These are phyloP conservation scores for Suillus variegatus DNA, from an alignment of 768 basidiomycete species.

Conservation along the genomic window DNA sequence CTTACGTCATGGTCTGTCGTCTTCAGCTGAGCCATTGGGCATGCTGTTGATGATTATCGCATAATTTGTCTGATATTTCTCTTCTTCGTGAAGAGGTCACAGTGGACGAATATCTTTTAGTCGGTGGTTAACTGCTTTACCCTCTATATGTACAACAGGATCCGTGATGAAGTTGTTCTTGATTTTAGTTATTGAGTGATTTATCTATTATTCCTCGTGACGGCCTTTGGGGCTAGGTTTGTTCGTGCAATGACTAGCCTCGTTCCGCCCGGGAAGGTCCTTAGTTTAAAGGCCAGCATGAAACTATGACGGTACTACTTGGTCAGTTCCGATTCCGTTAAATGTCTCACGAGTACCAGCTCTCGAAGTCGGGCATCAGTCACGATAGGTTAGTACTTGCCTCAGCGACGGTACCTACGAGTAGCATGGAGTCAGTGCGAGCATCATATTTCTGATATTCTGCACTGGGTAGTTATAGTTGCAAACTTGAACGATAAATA, in stretches of 20 bases:
- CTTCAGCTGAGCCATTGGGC: slow-evolving; percentile 5
- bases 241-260: neutral
- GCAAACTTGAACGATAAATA: neutral
- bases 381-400: neutral
- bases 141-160: neutral
- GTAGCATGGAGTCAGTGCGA: neutral
- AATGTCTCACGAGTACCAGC: neutral
- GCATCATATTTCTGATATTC: neutral
- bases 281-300: too few relatives aligned
- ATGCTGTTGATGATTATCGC: slow-evolving; percentile 16
- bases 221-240: neutral
- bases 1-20: neutral
- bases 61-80: slow-evolving; percentile 33
- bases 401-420: neutral
- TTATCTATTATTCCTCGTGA: neutral
- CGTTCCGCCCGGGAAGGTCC: too few relatives aligned
- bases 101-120: neutral
- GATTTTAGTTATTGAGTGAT: neutral
- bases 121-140: neutral
- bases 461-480: neutral
- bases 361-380: neutral
- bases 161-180: neutral
- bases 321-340: neutral
- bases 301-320: too few relatives aligned
- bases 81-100: slow-evolving; percentile 35